Conservation (phyloP, 2,329 filamentous ascomycete genomes). For the Pezicula neosporulosa region DNA sequence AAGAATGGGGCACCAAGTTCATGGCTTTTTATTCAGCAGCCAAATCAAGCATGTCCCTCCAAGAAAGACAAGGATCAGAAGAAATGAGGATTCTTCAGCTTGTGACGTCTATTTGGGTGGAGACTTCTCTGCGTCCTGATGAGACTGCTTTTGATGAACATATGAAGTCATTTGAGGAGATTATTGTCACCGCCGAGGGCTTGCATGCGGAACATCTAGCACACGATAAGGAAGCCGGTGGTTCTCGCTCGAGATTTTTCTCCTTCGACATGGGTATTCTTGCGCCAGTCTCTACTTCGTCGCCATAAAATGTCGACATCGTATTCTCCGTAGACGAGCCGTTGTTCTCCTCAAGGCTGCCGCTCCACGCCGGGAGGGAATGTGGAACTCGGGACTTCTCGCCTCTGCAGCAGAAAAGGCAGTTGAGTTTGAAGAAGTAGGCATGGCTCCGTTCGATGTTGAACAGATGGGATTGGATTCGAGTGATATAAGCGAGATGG, state of each 20-base stretch:
- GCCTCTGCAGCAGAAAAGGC: background rate
- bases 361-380: background rate
- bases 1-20: background rate
- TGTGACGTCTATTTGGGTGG: slow-evolving; percentile 4
- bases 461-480: too few species aligned
- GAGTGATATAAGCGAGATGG: too few species aligned
- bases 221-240: background rate
- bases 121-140: background rate
- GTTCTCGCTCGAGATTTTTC: slow-evolving; percentile 21
- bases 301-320: slow-evolving; percentile 9
- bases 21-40: background rate
- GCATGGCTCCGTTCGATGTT: background rate
- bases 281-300: slow-evolving; percentile 40
- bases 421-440: background rate
- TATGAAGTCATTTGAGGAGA: background rate
- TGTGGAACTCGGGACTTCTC: background rate
- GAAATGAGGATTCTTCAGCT: slow-evolving; percentile 5
- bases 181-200: slow-evolving; percentile 22
- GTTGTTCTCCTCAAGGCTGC: slow-evolving; percentile 23
- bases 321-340: background rate
- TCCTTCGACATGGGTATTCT: slow-evolving; percentile 41
- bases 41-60: background rate
- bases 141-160: background rate
- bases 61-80: background rate
- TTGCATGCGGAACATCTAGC: slow-evolving; percentile 1